Evolutionary conservation across 169 alveolate genomes (phyloP).

Genomic region (Cryptosporidium sp.): DNA sequence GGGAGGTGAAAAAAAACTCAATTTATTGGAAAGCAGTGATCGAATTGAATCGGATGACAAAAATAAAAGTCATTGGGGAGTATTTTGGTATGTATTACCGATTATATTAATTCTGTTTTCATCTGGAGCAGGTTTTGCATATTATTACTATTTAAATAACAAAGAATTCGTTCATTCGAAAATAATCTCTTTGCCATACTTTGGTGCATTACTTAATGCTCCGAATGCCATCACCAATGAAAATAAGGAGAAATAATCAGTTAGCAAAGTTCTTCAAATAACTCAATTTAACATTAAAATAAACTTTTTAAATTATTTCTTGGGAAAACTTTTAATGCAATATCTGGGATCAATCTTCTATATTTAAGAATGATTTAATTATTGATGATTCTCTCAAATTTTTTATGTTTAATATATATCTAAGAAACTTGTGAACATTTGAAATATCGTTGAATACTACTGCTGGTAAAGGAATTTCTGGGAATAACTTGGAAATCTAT

Average conservation of each 20-base stretch:
- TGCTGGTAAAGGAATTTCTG: conserved; percentile 58
- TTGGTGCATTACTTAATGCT: not conserved
- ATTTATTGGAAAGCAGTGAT: not conserved
- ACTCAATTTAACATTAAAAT: not conserved
- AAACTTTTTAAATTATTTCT: not conserved
- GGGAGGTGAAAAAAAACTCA: not conserved
- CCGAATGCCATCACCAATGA: not conserved
- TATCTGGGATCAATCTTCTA: not conserved
- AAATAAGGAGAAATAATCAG: not conserved
- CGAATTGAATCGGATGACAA: not conserved
- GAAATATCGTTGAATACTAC: not conserved
- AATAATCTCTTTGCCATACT: conserved; percentile 17
- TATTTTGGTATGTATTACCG: conserved; percentile 57
- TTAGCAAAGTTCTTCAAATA: not conserved
- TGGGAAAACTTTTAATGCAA: not conserved
- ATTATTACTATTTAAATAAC: conserved; percentile 57
- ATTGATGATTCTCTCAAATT: conserved; percentile 58
- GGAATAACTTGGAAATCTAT: conserved; percentile 38
- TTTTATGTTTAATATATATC: conserved; percentile 21
- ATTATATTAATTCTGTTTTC: conserved; percentile 33
- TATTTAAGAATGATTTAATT: conserved; percentile 18
- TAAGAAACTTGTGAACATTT: conserved; percentile 15
- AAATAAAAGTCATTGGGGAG: conserved; percentile 32
- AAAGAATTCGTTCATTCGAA: conserved; percentile 50
- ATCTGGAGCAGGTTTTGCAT: conserved; percentile 38